Conservation (phyloP, 257 asterid species). For the Solanum medicagineum region DNA sequence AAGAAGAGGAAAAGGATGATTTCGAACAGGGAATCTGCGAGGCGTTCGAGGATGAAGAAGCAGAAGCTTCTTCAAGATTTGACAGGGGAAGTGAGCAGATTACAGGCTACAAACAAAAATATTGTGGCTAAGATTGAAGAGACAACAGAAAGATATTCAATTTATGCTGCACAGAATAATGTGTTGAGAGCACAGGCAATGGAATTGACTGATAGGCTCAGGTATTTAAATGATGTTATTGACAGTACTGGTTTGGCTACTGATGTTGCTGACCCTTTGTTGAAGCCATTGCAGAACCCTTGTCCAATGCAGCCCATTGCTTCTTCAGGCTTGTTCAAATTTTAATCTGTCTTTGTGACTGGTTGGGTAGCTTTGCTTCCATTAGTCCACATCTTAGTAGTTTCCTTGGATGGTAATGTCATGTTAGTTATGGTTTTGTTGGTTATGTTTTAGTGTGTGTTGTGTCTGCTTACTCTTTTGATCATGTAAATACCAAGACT, state of each 20-base stretch:
- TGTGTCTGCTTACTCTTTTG: neutral
- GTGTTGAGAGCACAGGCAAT: constrained; percentile 50
- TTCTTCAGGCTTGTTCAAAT: constrained; percentile 23
- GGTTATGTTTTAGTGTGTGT: neutral
- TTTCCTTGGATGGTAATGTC: neutral
- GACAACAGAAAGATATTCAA: constrained; percentile 15
- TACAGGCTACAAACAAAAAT: constrained; percentile 36
- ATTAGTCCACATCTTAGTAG: neutral
- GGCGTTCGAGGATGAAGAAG: constrained; percentile 33
- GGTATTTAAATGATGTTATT: constrained; percentile 26
- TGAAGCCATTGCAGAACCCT: constrained; percentile 53
- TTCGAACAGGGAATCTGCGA: constrained; percentile 37
- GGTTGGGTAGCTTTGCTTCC: neutral
- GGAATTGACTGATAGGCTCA: constrained; percentile 43
- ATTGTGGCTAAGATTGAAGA: constrained; percentile 37
- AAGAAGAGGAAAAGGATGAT: constrained; percentile 44
- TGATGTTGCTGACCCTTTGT: constrained; percentile 15
- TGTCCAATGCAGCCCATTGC: constrained; percentile 36
- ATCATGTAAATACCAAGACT: neutral
- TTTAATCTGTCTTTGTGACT: constrained; percentile 1
- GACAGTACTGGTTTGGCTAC: constrained; percentile 13
- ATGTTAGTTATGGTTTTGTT: neutral
- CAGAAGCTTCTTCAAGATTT: constrained; percentile 42
- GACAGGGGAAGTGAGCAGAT: constrained; percentile 19
- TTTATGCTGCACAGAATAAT: constrained; percentile 30